Base-by-base conservation (phyloP, 352 stramenopile species). In the Thalassiosira hispida region DNA sequence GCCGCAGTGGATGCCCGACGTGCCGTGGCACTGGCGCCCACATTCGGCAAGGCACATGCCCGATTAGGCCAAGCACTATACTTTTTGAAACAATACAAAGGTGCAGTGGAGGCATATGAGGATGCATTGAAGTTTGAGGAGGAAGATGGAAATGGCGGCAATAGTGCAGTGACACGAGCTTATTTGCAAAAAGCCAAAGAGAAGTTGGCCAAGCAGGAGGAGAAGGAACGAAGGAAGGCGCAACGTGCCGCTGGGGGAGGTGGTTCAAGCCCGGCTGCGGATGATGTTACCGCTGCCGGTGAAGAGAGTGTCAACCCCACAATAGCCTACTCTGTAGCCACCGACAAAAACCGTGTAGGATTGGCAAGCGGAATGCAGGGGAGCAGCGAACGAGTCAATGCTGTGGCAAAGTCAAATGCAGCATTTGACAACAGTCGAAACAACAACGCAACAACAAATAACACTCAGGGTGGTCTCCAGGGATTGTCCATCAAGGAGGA, bases 21-120 rank as follows among this genome's bases (percentile, higher is more conserved):
- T 22, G 89, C 89, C 14, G 83, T 92, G 57, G 86, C 86, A 29
- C 38, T 94, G 33, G 85, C 84, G 40, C 89, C 89, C 0, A 92
- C 82, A 1, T 94, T 92, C 80, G 86, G 86, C 20, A 92, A 94
- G 67, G 89, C 89, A 12, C 85, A 94, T 78, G 89, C 89, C 27
- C 83, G 89, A n/a, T 78, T 94, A 51, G 89, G 89, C 29, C 89
- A 94, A 73, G 84, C 86, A 1, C 52, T 94, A 23, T 92, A 94
- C 53, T 94, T 94, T 85, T 76, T 92, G 29, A 92, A 92, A 56
- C 73, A 92, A 52, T 94, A 92, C 44, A 66, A 75, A 52, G 83
- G 83, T 35, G 86, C 89, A 18, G 83, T 94, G n/a, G 71, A 86
- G 11, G 86, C 89, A 16, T 94, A 94, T 70, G 75, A 94, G 69